These are phyloP conservation scores for Amoebophrya sp. DNA, from an alignment of 169 alveolate genomes.

Conservation along the genomic window DNA sequence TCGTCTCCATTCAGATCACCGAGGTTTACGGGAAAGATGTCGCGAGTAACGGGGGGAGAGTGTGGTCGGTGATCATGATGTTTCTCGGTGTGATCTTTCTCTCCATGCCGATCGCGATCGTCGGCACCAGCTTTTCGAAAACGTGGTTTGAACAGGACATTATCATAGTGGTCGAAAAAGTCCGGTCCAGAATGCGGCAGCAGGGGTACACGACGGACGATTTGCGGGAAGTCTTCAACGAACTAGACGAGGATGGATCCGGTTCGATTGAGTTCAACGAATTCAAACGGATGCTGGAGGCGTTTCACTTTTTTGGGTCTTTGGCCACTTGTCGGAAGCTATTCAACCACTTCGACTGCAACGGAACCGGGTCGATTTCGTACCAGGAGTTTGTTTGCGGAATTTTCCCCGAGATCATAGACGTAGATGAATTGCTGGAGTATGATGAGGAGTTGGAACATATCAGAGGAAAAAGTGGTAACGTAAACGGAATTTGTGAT, in stretches of 20 bases:
- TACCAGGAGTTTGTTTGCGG: conserved; percentile 20
- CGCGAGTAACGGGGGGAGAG: neutral
- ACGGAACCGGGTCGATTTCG: neutral
- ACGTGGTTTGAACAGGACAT: conserved; percentile 7
- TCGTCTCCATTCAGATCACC: neutral
- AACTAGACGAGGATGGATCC: conserved; percentile 17
- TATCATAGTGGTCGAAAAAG: neutral
- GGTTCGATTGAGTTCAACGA: neutral
- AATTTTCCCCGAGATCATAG: neutral
- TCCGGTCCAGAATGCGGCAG: neutral
- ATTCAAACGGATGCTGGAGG: conserved; percentile 8
- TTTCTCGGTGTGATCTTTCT: neutral
- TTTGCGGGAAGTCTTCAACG: neutral
- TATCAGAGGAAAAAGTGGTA: too few relatives aligned
- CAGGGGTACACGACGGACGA: conserved; percentile 14
- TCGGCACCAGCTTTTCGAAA: neutral
- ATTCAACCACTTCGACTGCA: conserved; percentile 14
- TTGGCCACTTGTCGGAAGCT: neutral
- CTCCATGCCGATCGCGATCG: conserved; percentile 22
- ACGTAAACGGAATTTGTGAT: too few relatives aligned
- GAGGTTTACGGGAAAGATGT: neutral
- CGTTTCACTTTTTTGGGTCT: neutral
- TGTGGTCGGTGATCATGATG: conserved; percentile 13
- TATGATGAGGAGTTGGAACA: neutral
- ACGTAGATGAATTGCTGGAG: neutral